These are phyloP conservation scores for Auxenochlorella pyrenoidosa DNA, from an alignment of 139 green algal genomes.

Conservation along the genomic window DNA sequence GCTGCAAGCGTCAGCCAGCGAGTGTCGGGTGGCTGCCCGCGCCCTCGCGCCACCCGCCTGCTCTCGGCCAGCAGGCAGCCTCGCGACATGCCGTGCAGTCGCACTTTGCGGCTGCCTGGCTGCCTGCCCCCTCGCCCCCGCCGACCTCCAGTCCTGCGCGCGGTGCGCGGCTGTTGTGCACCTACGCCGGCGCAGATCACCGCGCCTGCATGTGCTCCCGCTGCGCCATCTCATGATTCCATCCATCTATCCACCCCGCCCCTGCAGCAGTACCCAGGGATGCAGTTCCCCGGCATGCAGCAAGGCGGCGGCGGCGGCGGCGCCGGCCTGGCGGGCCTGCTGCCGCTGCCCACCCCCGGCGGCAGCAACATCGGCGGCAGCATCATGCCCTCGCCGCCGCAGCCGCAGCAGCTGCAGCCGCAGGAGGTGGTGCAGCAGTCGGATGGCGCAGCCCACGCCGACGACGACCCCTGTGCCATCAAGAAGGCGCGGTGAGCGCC, in stretches of 20 bases:
- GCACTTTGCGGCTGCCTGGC: background rate
- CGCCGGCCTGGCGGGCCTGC: background rate
- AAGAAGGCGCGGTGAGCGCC: slow-evolving; percentile 26
- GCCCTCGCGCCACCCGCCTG: no score
- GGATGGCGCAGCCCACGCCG: background rate
- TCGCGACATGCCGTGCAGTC: no score
- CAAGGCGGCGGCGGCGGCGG: background rate
- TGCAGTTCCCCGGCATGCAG: slow-evolving; percentile 17
- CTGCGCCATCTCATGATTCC: no score
- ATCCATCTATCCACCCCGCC: background rate
- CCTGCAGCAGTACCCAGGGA: slow-evolving; percentile 12
- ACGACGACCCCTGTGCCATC: slow-evolving; percentile 25
- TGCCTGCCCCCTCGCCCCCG: background rate
- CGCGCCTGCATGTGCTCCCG: no score
- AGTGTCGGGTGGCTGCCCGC: no score
- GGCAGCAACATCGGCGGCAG: slow-evolving; percentile 3
- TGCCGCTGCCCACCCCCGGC: slow-evolving; percentile 4
- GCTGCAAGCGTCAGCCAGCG: no score
- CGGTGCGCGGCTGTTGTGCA: no score
- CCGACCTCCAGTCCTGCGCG: background rate
- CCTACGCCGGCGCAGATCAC: no score
- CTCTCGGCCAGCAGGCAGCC: no score
- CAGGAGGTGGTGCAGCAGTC: slow-evolving; percentile 29
- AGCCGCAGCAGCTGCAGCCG: background rate
- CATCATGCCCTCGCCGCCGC: background rate